Base-by-base conservation (phyloP, 2,329 filamentous ascomycete species). In the Ceratocystiopsis minuta region DNA sequence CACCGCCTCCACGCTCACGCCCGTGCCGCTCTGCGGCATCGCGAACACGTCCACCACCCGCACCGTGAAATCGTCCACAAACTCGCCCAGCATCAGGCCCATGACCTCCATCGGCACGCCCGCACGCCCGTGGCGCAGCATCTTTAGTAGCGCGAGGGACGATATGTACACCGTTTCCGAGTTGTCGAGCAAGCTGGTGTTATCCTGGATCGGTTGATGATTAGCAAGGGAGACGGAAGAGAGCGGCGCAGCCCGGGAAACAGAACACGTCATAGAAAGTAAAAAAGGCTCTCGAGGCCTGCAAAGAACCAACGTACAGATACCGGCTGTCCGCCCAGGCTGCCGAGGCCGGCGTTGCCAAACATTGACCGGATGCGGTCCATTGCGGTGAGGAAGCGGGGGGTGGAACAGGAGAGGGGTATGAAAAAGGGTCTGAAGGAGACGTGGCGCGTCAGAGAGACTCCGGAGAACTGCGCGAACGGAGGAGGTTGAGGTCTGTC, bases 101-200 rank as follows among this genome's bases (percentile, higher is more conserved):
- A 98, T 98, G 60, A 98, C 90, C 70, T 98, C 90, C 90, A 98
- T 98, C 16, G 90, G 90, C 50, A 98, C 90, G 67, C 90, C 90
- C 35, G 90, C 90, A 51, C 90, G 81, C 50, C 90, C 90, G 63
- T 98, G 90, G 59, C 90, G 80, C 61, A 98, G 72, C 90, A 98
- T 98, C 73, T 98, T 98, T 54, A 98, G 71, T 41, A 98, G 72
- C 41, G 90, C 90, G 47, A 98, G 76, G 39, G 90, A 98, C 41
- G 90, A 98, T 55, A 98, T 98, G 67, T 98, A 94, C 52, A 98
- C 90, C 32, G 90, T 98, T 68, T 98, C 90, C 54, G 88, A 94
- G 67, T 98, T 98, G 61, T 98, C 90, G 61, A 98, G 92, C 46
- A 98, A 74, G 57, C 80, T 87, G 34, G 75, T 72, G 52, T 88